Percentiles rank a stretch among this genome's conserved stretches.
phyloP scores from a whole-genome alignment of 2,329 filamentous ascomycete genomes.

The Triangularia setosa region DNA sequence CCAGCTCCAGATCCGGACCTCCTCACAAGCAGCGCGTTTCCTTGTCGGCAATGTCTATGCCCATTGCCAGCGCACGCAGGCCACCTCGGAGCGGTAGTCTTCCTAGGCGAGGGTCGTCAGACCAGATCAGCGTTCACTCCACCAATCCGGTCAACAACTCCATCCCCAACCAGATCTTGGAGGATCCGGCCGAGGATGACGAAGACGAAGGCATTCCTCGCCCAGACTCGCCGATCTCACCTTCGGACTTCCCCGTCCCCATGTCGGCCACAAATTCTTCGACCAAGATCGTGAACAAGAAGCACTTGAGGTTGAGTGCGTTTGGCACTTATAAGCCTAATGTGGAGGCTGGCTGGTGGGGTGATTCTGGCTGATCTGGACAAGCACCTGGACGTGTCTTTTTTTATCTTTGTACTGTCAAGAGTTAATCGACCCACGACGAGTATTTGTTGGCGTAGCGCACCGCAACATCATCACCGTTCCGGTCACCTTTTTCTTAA shows the following conservation, averaged over 20 bases:
- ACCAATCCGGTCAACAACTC: slow-evolving; percentile 15
- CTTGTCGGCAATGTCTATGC: slow-evolving; percentile 5
- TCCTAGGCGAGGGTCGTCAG: slow-evolving; percentile 7
- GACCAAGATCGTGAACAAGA: slow-evolving; percentile 29
- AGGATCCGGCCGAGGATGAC: slow-evolving; percentile 22
- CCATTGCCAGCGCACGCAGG: slow-evolving; percentile 5
- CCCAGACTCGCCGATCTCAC: slow-evolving; percentile 32
- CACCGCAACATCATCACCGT: neutral
- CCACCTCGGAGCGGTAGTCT: slow-evolving; percentile 8
- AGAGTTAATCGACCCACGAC: slow-evolving; percentile 2
- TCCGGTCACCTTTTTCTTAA: neutral
- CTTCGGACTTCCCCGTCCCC: slow-evolving; percentile 19
- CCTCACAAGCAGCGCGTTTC: slow-evolving; percentile 10
- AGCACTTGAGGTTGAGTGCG: slow-evolving; percentile 35
- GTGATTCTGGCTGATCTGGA: slow-evolving; percentile 25
- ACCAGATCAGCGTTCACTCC: slow-evolving; percentile 13
- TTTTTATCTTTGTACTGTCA: too few species aligned
- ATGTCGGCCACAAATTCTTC: slow-evolving; percentile 15
- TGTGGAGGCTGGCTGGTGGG: slow-evolving; percentile 30
- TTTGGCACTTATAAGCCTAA: slow-evolving; percentile 30
- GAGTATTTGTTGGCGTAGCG: neutral
- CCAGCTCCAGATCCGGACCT: slow-evolving; percentile 13
- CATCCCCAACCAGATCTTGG: slow-evolving; percentile 17
- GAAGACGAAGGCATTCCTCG: slow-evolving; percentile 27
- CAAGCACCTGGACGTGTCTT: neutral